Conservation (phyloP, 495 filamentous ascomycete genomes). For the Neurospora sp. region DNA sequence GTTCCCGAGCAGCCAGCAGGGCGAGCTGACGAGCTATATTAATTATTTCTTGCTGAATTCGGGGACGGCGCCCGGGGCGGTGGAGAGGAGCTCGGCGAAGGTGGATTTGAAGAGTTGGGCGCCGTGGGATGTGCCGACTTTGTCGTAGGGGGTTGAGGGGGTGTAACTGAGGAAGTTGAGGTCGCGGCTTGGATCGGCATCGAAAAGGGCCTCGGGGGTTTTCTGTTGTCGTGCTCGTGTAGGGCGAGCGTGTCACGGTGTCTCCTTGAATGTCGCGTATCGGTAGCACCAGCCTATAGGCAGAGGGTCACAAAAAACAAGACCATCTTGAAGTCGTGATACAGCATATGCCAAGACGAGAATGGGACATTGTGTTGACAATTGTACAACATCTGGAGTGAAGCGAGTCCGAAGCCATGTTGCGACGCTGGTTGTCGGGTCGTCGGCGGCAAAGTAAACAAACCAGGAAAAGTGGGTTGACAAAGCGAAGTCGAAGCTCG, state of each 20-base stretch:
- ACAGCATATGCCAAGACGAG: background rate
- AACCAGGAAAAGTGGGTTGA: background rate
- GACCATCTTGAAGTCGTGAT: background rate
- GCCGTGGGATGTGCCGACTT: constrained; percentile 29
- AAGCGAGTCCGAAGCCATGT: background rate
- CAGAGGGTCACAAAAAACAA: background rate
- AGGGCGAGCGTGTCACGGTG: background rate
- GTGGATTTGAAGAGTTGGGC: constrained; percentile 31
- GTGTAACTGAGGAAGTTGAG: background rate
- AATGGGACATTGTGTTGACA: background rate
- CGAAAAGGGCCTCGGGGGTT: background rate
- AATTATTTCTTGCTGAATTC: constrained; percentile 32
- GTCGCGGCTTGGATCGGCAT: background rate
- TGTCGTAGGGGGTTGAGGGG: constrained; percentile 16
- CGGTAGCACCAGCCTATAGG: background rate
- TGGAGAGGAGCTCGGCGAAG: constrained; percentile 31
- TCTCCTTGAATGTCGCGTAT: background rate
- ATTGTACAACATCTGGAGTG: too few species aligned
- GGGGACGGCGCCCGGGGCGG: constrained; percentile 22
- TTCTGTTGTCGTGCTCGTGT: background rate
- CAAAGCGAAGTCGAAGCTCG: background rate
- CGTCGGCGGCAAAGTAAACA: background rate
- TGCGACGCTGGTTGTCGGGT: background rate
- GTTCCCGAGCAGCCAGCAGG: constrained; percentile 41
- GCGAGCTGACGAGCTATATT: constrained; percentile 41